Evolutionary conservation across 805 yeast genomes (phyloP).

Genomic region (Jamesozyma lodderae): DNA sequence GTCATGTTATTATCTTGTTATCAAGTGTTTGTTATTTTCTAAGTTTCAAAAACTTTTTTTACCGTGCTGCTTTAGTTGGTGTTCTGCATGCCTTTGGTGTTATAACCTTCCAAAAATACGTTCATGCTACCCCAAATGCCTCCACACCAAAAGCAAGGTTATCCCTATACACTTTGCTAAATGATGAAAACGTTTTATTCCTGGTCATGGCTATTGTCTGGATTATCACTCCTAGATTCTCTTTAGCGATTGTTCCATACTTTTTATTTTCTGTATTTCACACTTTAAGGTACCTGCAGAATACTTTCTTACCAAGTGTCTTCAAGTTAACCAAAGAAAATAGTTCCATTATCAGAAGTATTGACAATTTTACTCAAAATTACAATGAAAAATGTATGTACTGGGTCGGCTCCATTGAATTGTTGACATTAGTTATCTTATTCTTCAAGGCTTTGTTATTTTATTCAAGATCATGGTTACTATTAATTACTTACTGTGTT

Average conservation of each 20-base stretch:
- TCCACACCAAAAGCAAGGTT: neutral
- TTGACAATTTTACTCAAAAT: conserved; percentile 39
- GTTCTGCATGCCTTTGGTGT: conserved; percentile 68
- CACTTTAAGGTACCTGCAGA: conserved; percentile 58
- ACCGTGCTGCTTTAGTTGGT: conserved; percentile 52
- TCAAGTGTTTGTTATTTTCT: conserved; percentile 29
- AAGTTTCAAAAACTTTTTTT: conserved; percentile 38
- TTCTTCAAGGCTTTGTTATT: conserved; percentile 49
- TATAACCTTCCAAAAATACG: conserved; percentile 54
- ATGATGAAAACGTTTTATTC: conserved; percentile 70
- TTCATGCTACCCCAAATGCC: neutral
- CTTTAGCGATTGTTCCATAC: conserved; percentile 64
- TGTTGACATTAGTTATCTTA: conserved; percentile 34
- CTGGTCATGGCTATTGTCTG: conserved; percentile 46
- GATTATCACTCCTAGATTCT: conserved; percentile 49
- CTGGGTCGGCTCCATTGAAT: conserved; percentile 52
- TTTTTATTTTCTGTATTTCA: conserved; percentile 75
- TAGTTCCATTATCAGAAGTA: conserved; percentile 23
- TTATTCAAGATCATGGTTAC: conserved; percentile 53
- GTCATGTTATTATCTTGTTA: conserved; percentile 42
- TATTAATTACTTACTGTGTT: conserved; percentile 43
- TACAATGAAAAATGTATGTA: conserved; percentile 53
- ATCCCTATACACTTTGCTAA: conserved; percentile 23
- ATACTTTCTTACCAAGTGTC: conserved; percentile 56
- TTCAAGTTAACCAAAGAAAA: conserved; percentile 17